Evolutionary conservation across 164 flowering plant genomes (phyloP).

Genomic region (Hamamelis virginiana): DNA sequence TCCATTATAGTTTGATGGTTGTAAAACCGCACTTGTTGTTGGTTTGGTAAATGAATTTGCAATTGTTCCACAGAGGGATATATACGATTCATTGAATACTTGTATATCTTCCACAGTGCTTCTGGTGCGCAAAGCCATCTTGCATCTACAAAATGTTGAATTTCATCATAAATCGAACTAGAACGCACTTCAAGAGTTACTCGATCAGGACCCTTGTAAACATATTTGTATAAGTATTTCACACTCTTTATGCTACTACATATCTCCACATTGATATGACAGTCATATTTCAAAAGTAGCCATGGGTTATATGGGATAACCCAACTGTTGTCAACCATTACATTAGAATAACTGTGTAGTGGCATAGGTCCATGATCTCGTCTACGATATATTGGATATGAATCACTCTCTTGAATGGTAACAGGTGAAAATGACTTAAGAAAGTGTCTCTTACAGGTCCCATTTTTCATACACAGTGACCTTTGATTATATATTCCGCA

Average conservation of each 20-base stretch:
- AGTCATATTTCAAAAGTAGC: conserved; percentile 4
- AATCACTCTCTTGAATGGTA: conserved; percentile 1
- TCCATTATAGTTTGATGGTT: background rate
- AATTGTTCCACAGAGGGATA: conserved; percentile 5
- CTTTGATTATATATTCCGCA: background rate
- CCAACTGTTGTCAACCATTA: background rate
- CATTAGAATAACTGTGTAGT: background rate
- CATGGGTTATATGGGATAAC: conserved; percentile 2
- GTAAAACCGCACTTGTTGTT: background rate
- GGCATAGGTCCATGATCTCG: background rate
- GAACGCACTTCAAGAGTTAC: conserved; percentile 5
- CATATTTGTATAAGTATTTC: conserved; percentile 6
- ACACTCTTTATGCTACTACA: background rate
- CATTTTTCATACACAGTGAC: conserved; percentile 11
- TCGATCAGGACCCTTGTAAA: conserved; percentile 7
- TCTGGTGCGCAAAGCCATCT: conserved; percentile 14
- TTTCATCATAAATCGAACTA: background rate
- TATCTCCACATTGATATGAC: conserved; percentile 4
- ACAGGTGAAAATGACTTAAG: background rate
- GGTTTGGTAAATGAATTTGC: conserved; percentile 1
- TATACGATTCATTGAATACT: background rate
- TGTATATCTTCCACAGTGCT: conserved; percentile 5
- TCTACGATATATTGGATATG: conserved; percentile 7
- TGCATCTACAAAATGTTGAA: conserved; percentile 1
- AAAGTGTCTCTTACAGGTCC: conserved; percentile 4